Evolutionary conservation across 176 grass and related monocot species (phyloP), one percentile per base, ranked within the genome.

Genomic region (Oryza australiensis): DNA sequence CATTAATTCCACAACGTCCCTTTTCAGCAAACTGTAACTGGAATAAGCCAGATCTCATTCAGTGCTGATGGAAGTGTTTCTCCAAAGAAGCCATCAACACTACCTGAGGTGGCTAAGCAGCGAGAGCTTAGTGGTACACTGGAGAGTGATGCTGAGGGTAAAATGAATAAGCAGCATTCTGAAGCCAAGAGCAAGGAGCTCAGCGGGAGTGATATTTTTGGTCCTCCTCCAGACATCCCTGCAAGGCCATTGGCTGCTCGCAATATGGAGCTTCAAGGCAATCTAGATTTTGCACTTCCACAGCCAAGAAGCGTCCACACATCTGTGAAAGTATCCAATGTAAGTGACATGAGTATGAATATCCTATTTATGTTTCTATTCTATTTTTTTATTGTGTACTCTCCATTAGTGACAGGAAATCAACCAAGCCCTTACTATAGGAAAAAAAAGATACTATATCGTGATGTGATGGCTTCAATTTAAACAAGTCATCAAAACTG

Each of bases 111-210:
- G 62, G 94, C 94, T 68, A 97, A 97, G 84, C 94, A 97, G 70
- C 83, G 87, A 81, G 94, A 97, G 73, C 83, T 97, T 60, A 94
- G 94, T 71, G 94, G 94, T 18, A 97, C 77, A 70, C 62, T 87
- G 15, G 89, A 90, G 81, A 83, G 37, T 64, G 90, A 97, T 57
- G 68, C 83, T 63, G 88, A 91, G 55, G 79, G 80, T 49, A 92
- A 94, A 82, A 88, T 43, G 33, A 97, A 89, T 64, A 97, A 94
- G 81, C 92, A 90, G 66, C 71, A 83, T 68, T 97, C 94, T 75
- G 94, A 97, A 88, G 89, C 92, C 10, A 97, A 97, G 84, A 92
- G 74, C 80, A 97, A 97, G 87, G 94, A 97, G 76, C 94, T 94
- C 20, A 83, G 46, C 0, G 94, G 94, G 10, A 91, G 90, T 62